A percentile compares a stretch with the other conserved stretches of the same genome.
Conservation (phyloP, 345 rosid species). For the Ceriops decandra region DNA sequence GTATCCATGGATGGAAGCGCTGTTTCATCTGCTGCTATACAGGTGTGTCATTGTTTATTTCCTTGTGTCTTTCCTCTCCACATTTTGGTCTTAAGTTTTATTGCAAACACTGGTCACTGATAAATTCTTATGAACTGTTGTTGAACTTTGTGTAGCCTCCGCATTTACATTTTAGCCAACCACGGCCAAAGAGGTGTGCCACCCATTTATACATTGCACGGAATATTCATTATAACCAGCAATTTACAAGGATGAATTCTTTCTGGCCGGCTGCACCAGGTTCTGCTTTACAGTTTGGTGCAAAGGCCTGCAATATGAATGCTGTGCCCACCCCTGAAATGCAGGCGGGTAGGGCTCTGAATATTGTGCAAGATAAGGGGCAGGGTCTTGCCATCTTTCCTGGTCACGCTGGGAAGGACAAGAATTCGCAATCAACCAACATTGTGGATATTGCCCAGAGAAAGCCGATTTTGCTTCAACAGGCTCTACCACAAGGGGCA, state of each 20-base stretch:
- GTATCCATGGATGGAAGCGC: slow-evolving; percentile 72
- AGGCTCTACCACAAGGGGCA: slow-evolving; percentile 71
- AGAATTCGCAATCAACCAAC: slow-evolving; percentile 48
- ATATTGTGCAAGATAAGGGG: slow-evolving; percentile 53
- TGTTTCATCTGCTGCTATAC: slow-evolving; percentile 63
- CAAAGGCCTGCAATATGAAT: slow-evolving; percentile 71
- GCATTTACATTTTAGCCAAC: slow-evolving; percentile 64
- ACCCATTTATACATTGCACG: slow-evolving; percentile 93
- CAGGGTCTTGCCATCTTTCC: slow-evolving; percentile 46
- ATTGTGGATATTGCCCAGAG: slow-evolving; percentile 59
- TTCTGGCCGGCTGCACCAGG: slow-evolving; percentile 88
- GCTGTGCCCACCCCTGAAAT: slow-evolving; percentile 67
- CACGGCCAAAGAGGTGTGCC: slow-evolving; percentile 89
- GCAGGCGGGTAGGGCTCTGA: slow-evolving; percentile 53
- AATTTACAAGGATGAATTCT: slow-evolving; percentile 68
- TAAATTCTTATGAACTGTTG: no score
- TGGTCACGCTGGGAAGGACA: slow-evolving; percentile 46
- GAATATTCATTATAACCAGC: slow-evolving; percentile 69
- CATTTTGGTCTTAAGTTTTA: no score
- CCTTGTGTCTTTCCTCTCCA: background rate
- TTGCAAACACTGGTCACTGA: no score
- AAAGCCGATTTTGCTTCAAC: slow-evolving; percentile 85
- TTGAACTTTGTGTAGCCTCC: slow-evolving; percentile 47
- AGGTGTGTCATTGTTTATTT: slow-evolving; percentile 36
- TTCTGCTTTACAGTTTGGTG: slow-evolving; percentile 70